Percentiles rank a stretch among this genome's conserved stretches.
phyloP scores from a whole-genome alignment of 805 yeast genomes.

The Komagataella phaffii region DNA sequence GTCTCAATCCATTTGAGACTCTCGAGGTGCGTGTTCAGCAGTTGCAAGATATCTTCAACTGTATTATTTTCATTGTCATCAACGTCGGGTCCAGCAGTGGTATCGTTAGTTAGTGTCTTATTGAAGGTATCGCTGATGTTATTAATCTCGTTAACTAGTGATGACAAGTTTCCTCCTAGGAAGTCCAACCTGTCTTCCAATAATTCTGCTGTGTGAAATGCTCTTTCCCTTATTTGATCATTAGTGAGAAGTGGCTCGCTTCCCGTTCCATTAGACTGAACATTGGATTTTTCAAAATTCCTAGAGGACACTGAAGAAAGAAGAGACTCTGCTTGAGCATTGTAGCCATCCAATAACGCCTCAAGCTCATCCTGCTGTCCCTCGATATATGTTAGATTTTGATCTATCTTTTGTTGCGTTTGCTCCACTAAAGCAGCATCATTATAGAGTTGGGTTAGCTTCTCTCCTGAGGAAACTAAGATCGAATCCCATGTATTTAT shows the following conservation, averaged over 20 bases:
- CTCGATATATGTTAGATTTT: constrained; percentile 71
- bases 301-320: constrained; percentile 17
- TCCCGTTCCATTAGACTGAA: constrained; percentile 2
- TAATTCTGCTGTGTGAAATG: constrained; percentile 76
- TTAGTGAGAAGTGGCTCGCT: constrained; percentile 29
- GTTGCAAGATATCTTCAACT: constrained; percentile 58
- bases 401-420: constrained; percentile 76
- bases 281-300: not conserved
- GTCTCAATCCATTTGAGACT: constrained; percentile 80
- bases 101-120: constrained; percentile 30
- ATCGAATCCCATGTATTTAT: constrained; percentile 80
- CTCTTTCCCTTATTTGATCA: constrained; percentile 82
- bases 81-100: constrained; percentile 12
- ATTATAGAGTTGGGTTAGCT: constrained; percentile 61
- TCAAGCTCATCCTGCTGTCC: constrained; percentile 91
- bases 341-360: constrained; percentile 67
- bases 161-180: constrained; percentile 62
- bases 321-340: constrained; percentile 49
- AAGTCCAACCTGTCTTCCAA: constrained; percentile 71
- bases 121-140: constrained; percentile 72
- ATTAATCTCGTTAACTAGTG: constrained; percentile 72
- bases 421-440: constrained; percentile 77
- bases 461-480: constrained; percentile 75
- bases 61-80: constrained; percentile 22
- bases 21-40: constrained; percentile 80